Evolutionary conservation across 75 land plant species (phyloP), one percentile per base, ranked within the genome.

Genomic region (Cunninghamia lanceolata): DNA sequence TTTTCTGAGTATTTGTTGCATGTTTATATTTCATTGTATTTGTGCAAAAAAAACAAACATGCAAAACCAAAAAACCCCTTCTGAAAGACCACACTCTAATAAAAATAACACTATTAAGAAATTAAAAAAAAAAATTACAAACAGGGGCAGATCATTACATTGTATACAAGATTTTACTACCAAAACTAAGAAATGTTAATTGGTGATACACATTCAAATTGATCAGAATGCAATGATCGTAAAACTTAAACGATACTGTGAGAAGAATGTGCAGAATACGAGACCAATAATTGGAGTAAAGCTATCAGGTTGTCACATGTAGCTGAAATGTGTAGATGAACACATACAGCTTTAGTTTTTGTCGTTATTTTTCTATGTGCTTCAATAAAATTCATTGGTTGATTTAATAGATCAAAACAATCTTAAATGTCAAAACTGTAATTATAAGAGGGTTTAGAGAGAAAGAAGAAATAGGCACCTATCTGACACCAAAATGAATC

Each of bases 401-500:
- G 9, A 63, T 63, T 63, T 63, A 63, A 63, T 63, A 28, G 68
- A 25, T 63, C n/a, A 63, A 63, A 63, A 28, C 68, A 28, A 28
- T 25, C n/a, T 63, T 25, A 63, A 25, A 63, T 25, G 68, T 63
- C n/a, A 63, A n/a, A 63, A 63, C 28, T 63, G 38, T 15, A 13
- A 73, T 13, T 73, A 32, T 3, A 34, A 34, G 13, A 73, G 75
- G 15, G 75, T 13, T 73, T 73, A 10, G 15, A 73, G 36, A 73
- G 75, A 71, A 10, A 71, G 46, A 59, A 73, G 38, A 53, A 77
- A 80, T 32, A 84, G 80, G 4, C 32, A 98, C 99, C 99, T 96
- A 85, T 98, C 99, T 39, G 98, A 98, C 0, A 98, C 77, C 21
- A 98, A 92, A 75, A 96, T 84, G 91, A 98, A 95, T 84, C 99